Evolutionary conservation across 179 eudicot genomes (phyloP), one percentile per base, ranked within the genome.

Genomic region (Silene coronaria): DNA sequence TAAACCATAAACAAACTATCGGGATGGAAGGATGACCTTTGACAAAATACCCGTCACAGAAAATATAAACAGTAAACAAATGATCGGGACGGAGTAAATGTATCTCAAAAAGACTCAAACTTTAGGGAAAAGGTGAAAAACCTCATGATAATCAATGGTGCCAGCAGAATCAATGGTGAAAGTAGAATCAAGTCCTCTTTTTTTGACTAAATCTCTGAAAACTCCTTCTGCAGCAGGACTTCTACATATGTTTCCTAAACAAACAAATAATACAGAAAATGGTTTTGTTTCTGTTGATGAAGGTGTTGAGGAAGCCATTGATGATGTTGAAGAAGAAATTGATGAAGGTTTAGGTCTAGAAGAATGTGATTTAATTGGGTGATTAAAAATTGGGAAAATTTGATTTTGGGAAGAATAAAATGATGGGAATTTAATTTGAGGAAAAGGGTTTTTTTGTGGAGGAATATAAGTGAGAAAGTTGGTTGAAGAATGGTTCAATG

Each of bases 201-300:
- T 81, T 58, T 75, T 86, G 5, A 95, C 96, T 72, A 95, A 85
- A 70, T 89, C 88, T 12, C 79, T 84, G 84, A 95, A 95, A 30
- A 95, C 96, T 53, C 95, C 99, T 75, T 95, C 99, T 77, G 96
- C 97, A 79, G 99, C 99, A 66, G 97, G 96, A 81, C 97, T 92
- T 80, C 97, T 86, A 66, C 99, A 95, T 8, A 95, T 95, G 79
- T 95, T 95, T 5, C 97, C 99, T 23, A 92, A 86, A 74, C 97
- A 95, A 24, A 95, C 99, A 85, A 95, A 95, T 36, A 95, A 80
- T 3, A 92, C 95, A 27, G 95, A 83, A 67, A 86, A 90, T 13
- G 94, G 91, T 66, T 89, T 88, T 8, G 70, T 70, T 55, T 83
- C 80, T 55, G 88, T 22, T 51, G 83, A 74, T 10, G 79, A 53